Evolutionary conservation across 495 filamentous ascomycete genomes (phyloP).

Genomic region (Aspergillus cavernicola): DNA sequence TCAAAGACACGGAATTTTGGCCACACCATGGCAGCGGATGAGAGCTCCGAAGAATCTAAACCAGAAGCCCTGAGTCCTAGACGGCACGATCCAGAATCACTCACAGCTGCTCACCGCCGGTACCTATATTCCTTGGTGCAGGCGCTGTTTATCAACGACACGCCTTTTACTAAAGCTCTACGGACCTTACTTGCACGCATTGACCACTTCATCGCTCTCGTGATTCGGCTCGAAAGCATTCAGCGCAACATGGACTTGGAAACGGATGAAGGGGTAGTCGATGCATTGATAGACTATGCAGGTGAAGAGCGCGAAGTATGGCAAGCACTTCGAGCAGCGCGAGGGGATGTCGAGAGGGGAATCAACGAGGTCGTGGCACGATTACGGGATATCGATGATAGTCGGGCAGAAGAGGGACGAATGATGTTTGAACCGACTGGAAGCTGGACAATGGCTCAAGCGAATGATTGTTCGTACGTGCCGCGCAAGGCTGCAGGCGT

Average conservation of each 20-base stretch:
- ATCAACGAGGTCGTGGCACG: slow-evolving; percentile 60
- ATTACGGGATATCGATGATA: slow-evolving; percentile 57
- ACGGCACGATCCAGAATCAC: slow-evolving; percentile 75
- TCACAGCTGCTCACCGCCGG: slow-evolving; percentile 70
- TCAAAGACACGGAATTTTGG: slow-evolving; percentile 18
- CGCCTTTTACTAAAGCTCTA: slow-evolving; percentile 64
- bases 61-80: slow-evolving; percentile 23
- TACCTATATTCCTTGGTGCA: slow-evolving; percentile 66
- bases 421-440: slow-evolving; percentile 31
- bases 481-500: slow-evolving; percentile 67
- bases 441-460: slow-evolving; percentile 8
- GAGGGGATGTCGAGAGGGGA: slow-evolving; percentile 38
- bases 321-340: slow-evolving; percentile 46
- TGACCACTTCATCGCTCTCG: slow-evolving; percentile 73
- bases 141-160: slow-evolving; percentile 67
- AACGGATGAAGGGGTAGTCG: slow-evolving; percentile 71
- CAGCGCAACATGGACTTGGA: slow-evolving; percentile 74
- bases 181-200: slow-evolving; percentile 66
- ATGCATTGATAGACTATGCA: slow-evolving; percentile 64
- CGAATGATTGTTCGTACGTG: slow-evolving; percentile 43
- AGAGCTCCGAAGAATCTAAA: slow-evolving; percentile 15
- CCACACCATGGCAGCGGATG: slow-evolving; percentile 6
- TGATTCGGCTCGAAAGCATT: slow-evolving; percentile 65
- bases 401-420: slow-evolving; percentile 41
- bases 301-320: slow-evolving; percentile 64